These are phyloP conservation scores for Magnolia officinalis DNA, from an alignment of 164 flowering plant species.

Conservation along the genomic window DNA sequence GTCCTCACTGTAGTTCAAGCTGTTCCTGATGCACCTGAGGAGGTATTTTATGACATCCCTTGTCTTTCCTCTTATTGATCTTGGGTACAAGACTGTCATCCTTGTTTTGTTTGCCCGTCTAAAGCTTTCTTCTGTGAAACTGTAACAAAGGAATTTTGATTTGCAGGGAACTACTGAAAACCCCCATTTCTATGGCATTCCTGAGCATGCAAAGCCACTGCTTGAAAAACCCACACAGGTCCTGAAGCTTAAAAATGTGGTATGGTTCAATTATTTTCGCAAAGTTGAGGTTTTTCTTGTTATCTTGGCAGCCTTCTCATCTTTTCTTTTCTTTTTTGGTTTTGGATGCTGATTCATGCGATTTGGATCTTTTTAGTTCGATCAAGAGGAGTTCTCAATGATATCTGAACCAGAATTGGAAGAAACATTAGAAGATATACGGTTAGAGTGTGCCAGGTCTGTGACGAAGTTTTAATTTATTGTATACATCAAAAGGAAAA, in stretches of 20 bases:
- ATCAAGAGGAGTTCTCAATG: slow-evolving; percentile 40
- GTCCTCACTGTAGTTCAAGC: slow-evolving; percentile 80
- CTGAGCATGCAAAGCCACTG: slow-evolving; percentile 81
- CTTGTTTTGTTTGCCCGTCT: neutral
- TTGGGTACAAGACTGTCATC: neutral
- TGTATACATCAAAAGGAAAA: neutral
- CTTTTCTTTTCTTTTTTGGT: neutral
- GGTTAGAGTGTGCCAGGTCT: slow-evolving; percentile 88
- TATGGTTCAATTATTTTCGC: slow-evolving; percentile 25
- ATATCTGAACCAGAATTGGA: slow-evolving; percentile 59
- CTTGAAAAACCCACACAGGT: slow-evolving; percentile 71
- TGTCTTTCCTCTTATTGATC: neutral
- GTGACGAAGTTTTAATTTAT: neutral
- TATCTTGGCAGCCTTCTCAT: slow-evolving; percentile 3
- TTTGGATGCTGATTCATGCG: neutral
- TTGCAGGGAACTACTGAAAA: slow-evolving; percentile 49
- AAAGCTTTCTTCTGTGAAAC: slow-evolving; percentile 1
- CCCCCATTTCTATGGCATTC: slow-evolving; percentile 49
- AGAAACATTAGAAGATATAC: slow-evolving; percentile 80
- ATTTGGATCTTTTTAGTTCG: slow-evolving; percentile 35
- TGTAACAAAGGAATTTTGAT: neutral
- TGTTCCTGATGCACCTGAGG: slow-evolving; percentile 33
- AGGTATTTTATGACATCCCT: slow-evolving; percentile 31
- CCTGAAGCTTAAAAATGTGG: slow-evolving; percentile 80
- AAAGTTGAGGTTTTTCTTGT: neutral